A percentile compares a stretch with the other conserved stretches of the same genome.
phyloP scores from a whole-genome alignment of 495 filamentous ascomycete species.

The Neurospora sp. region DNA sequence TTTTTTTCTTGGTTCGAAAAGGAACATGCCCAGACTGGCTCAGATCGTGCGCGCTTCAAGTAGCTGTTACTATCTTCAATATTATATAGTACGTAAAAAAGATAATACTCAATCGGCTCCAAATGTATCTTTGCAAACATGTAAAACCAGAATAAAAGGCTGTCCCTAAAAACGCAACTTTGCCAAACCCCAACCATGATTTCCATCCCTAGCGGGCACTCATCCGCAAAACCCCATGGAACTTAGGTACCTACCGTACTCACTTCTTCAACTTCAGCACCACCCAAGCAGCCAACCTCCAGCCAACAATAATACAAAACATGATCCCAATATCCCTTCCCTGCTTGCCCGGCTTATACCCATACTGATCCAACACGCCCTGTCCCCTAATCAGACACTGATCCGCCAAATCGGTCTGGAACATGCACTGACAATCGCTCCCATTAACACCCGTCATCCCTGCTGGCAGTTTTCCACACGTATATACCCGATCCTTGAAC shows the following conservation, averaged over 20 bases:
- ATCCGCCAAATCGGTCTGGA: slow-evolving; percentile 46
- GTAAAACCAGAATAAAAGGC: not conserved
- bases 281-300: slow-evolving; percentile 48
- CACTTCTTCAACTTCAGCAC: slow-evolving; percentile 26
- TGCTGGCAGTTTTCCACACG: slow-evolving; percentile 31
- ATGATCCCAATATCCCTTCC: slow-evolving; percentile 69
- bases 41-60: too few species aligned
- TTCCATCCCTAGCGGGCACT: not conserved
- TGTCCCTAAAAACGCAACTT: not conserved
- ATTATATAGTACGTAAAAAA: not conserved
- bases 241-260: not conserved
- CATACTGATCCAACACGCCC: slow-evolving; percentile 56
- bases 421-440: slow-evolving; percentile 38
- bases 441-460: slow-evolving; percentile 42
- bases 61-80: too few species aligned
- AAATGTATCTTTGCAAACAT: not conserved
- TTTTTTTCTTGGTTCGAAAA: too few species aligned
- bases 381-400: slow-evolving; percentile 59
- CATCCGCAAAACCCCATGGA: not conserved
- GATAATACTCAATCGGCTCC: not conserved
- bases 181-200: not conserved
- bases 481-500: slow-evolving; percentile 52
- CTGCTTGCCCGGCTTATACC: slow-evolving; percentile 49
- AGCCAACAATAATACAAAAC: slow-evolving; percentile 60
- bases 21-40: too few species aligned